Evolutionary conservation across 2,329 filamentous ascomycete species (phyloP), one percentile per base, ranked within the genome.

Genomic region (Fusarium gaditjirri): DNA sequence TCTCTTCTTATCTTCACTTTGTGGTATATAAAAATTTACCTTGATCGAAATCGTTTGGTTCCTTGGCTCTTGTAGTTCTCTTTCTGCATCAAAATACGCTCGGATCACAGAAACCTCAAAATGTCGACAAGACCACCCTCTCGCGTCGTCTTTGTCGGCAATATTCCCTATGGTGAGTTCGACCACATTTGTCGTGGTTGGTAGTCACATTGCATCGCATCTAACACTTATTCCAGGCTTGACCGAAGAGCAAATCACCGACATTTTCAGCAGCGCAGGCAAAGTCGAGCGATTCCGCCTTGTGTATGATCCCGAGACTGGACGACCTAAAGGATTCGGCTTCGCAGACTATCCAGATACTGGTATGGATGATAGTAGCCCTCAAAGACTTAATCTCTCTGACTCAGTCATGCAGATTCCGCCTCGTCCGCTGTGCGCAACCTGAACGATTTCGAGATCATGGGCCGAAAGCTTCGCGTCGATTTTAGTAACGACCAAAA

Each of bases 291-390:
- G 93, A 80, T 98, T 98, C 81, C 91, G 95, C 57, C 88, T 98
- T 53, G 95, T 98, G 72, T 97, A 97, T 83, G 97, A 98, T 84
- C 93, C 94, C 58, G 95, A 98, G 78, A 98, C 95, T 6, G 95
- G 95, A 44, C 91, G 94, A 62, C 95, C 96, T 2, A 98, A 98
- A 82, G 96, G 96, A 23, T 99, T 97, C 80, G 96, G 96, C 39
- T 99, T 98, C 78, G 93, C 95, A 78, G 95, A 98, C 81, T 99
- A 97, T 79, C 93, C 94, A 61, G 96, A 98, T 79, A 91, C 93
- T 66, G 95, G 97, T 89, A 87, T 39, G 39, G 81, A 66, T 47
- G 23, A 13, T 21, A 27, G 25, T 8, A 12, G n/a, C 43, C 9
- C 21, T 33, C 35, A 19, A 23, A 35, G 23, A n/a, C 25, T 17